These are phyloP conservation scores for Claviceps spartinae DNA, from an alignment of 2,329 filamentous ascomycete species.

Conservation along the genomic window DNA sequence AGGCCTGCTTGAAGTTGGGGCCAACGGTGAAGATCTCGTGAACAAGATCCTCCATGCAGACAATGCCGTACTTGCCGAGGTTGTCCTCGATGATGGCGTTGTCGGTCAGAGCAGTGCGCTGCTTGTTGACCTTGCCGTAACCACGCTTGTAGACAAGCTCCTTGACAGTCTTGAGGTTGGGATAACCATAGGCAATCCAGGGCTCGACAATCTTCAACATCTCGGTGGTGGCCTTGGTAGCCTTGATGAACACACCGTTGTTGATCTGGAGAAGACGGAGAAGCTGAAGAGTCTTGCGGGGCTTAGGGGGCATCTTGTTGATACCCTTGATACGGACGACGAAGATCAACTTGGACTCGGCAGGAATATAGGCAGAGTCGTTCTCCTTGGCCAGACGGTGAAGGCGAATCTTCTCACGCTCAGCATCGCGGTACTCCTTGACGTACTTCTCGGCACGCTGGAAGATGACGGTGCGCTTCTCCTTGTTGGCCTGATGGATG, in stretches of 20 bases:
- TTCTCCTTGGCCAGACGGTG: slow-evolving; percentile 78
- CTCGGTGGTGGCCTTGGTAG: slow-evolving; percentile 95
- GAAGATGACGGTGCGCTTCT: slow-evolving; percentile 98
- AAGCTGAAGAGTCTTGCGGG: slow-evolving; percentile 98
- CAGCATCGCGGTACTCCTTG: slow-evolving; percentile 95
- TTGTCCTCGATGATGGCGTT: slow-evolving; percentile 94
- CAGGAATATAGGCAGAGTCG: slow-evolving; percentile 86
- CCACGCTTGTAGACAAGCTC: slow-evolving; percentile 99
- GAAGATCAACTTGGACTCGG: slow-evolving; percentile 93
- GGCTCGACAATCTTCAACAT: slow-evolving; percentile 98
- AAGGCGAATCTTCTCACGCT: slow-evolving; percentile 97
- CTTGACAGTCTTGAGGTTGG: slow-evolving; percentile 97
- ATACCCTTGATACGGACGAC: slow-evolving; percentile 99
- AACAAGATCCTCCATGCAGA: slow-evolving; percentile 98
- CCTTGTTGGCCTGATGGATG: slow-evolving; percentile 77
- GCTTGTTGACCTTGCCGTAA: slow-evolving; percentile 98
- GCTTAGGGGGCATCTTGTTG: slow-evolving; percentile 99
- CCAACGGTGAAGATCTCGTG: slow-evolving; percentile 98
- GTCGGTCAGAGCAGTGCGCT: slow-evolving; percentile 91
- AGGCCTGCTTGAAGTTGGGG: slow-evolving; percentile 98
- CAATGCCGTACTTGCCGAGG: slow-evolving; percentile 96
- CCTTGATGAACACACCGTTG: slow-evolving; percentile 95
- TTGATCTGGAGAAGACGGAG: slow-evolving; percentile 99
- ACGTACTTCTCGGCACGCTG: slow-evolving; percentile 99
- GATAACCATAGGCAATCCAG: slow-evolving; percentile 98